Evolutionary conservation across 2,329 filamentous ascomycete genomes (phyloP).

Genomic region (Talaromyces islandicus): DNA sequence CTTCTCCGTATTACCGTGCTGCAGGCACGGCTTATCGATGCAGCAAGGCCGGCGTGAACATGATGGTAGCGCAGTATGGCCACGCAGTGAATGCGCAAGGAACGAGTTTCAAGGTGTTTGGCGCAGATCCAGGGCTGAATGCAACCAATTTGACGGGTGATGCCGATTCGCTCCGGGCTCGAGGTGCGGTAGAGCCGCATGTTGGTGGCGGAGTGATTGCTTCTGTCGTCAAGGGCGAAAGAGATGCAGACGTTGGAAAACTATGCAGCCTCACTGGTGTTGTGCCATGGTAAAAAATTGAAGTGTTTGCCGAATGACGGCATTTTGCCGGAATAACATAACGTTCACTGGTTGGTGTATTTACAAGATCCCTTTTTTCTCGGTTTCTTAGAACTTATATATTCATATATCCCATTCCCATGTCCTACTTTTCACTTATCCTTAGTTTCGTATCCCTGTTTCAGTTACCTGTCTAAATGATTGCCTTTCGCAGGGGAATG

Average conservation of each 20-base stretch:
- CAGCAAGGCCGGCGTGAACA: conserved; percentile 42
- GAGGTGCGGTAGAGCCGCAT: conserved; percentile 13
- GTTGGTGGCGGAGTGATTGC: conserved; percentile 34
- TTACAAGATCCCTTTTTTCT: not conserved
- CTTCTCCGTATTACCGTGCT: conserved; percentile 18
- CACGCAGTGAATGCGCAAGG: conserved; percentile 31
- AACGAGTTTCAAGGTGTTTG: conserved; percentile 41
- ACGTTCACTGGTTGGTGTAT: not conserved
- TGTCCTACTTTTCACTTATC: not conserved
- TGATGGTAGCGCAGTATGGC: conserved; percentile 44
- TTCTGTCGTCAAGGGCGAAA: conserved; percentile 35
- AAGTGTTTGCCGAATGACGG: not conserved
- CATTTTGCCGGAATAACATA: not conserved
- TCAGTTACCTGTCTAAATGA: not conserved
- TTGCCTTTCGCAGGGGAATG: not conserved
- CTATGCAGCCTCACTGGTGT: not conserved
- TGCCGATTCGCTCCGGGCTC: conserved; percentile 10
- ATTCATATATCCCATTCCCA: not conserved
- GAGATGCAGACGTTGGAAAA: conserved; percentile 37
- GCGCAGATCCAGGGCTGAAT: conserved; percentile 42
- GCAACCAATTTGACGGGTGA: conserved; percentile 29
- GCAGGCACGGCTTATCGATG: conserved; percentile 32
- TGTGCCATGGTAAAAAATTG: not conserved
- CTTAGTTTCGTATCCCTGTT: not conserved
- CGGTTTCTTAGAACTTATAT: not conserved